Base-by-base conservation (phyloP, 805 yeast species). In the Saccharomycopsis sp. region DNA sequence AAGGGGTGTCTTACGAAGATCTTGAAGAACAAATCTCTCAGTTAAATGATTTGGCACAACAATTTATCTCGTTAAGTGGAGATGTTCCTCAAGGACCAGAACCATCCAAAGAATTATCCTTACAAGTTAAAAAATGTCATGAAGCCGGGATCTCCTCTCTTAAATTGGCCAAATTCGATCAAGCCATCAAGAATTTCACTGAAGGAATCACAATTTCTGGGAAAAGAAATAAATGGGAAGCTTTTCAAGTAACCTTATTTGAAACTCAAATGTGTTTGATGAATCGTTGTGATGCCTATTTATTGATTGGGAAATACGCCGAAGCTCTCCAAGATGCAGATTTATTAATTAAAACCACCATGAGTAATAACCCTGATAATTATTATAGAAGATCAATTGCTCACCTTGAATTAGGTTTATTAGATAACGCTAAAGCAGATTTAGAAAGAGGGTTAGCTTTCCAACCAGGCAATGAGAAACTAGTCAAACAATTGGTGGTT, bases 361-460 rank as follows among this genome's bases (percentile, higher is more conserved):
- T 74, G 59, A 61, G 74, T 55, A 60, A 64, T 39, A 61, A 74
- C 3, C 76, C 88, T 1, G 92, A 82, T 39, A 79, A 81, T 54
- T 79, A 78, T 52, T 64, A 80, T 40, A 70, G 92, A 61, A 70
- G 79, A 51, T 81, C 86, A 1, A 76, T 80, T 36, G 74, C 82
- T 34, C 64, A 69, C 49, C 60, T 61, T 49, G 75, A 79, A 50
- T 61, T 82, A 54, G 83, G 80, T 1, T 74, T 75, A 55, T 68
- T 72, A 44, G 70, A 69, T 34, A 74, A 67, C 6, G 80, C 87
- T 2, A 72, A 75, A 46, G 71, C 72, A 2, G 81, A 74, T 51
- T 70, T 79, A 51, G 88, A 80, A 58, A 69, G 88, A 55, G 94
- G 88, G 0, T 63, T 82, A 43, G 64, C 79, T n/a, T 71, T 80